Conservation (phyloP, 495 filamentous ascomycete genomes). For the Aspergillus affinis region DNA sequence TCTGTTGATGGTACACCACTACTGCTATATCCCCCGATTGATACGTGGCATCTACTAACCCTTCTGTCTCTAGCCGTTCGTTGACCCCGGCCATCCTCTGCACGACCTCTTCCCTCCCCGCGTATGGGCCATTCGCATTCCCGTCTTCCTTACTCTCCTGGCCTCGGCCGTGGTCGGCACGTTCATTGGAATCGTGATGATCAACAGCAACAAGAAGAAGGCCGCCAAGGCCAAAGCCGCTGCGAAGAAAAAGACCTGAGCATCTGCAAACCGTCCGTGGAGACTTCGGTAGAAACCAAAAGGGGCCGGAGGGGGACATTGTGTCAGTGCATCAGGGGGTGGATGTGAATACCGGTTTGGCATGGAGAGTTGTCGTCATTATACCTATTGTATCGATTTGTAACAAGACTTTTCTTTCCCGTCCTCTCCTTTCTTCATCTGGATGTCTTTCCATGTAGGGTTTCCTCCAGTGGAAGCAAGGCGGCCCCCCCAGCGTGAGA, state of each 20-base stretch:
- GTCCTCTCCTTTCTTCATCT: not conserved
- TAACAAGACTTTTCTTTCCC: not conserved
- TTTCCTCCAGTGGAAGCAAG: not conserved
- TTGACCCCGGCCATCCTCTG: slow-evolving; percentile 88
- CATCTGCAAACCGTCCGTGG: slow-evolving; percentile 15
- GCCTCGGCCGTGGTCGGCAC: slow-evolving; percentile 93
- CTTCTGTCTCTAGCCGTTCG: slow-evolving; percentile 71
- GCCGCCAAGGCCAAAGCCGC: slow-evolving; percentile 84
- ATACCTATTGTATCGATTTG: not conserved
- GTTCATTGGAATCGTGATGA: slow-evolving; percentile 97
- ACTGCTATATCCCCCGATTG: not conserved
- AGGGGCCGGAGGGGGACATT: not conserved
- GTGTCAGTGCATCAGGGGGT: slow-evolving; percentile 1
- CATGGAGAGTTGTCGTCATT: not conserved
- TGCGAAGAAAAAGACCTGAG: slow-evolving; percentile 67
- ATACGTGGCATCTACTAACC: slow-evolving; percentile 10
- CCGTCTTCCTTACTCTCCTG: slow-evolving; percentile 90
- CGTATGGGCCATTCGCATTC: slow-evolving; percentile 98
- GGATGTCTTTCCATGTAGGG: not conserved
- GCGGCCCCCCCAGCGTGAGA: not conserved
- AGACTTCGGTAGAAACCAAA: slow-evolving; percentile 4
- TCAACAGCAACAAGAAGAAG: slow-evolving; percentile 96
- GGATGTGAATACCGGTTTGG: not conserved
- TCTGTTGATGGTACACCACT: slow-evolving; percentile 76
- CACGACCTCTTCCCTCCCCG: slow-evolving; percentile 95